Conservation (phyloP, 192 early-diverging fungal species). For the Podila verticillata region DNA sequence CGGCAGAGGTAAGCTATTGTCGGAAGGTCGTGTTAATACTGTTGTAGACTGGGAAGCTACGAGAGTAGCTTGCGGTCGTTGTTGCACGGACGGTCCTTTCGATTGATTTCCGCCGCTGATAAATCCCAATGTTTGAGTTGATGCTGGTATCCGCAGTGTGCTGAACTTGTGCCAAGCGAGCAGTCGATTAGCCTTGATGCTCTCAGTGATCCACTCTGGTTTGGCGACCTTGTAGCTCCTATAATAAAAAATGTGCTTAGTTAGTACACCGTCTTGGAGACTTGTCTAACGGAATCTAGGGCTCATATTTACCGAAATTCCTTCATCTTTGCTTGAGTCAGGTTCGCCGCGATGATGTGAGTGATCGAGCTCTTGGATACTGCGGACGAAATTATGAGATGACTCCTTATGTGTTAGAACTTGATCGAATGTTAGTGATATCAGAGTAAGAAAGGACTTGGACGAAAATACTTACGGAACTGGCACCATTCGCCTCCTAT, state of each 20-base stretch:
- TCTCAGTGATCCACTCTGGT: slow-evolving; percentile 84
- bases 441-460: not conserved
- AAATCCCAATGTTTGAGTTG: slow-evolving; percentile 17
- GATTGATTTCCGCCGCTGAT: not conserved
- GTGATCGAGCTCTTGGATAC: slow-evolving; percentile 71
- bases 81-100: slow-evolving; percentile 6
- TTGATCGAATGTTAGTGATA: not conserved
- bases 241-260: not conserved
- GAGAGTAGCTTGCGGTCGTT: not conserved
- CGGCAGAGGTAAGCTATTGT: not conserved
- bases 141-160: slow-evolving; percentile 22
- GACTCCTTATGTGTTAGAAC: not conserved
- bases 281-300: too few relatives aligned
- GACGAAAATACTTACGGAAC: slow-evolving; percentile 18
- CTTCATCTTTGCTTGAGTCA: slow-evolving; percentile 72
- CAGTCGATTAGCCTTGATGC: slow-evolving; percentile 61
- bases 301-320: slow-evolving; percentile 57
- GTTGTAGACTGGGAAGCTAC: not conserved
- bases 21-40: not conserved
- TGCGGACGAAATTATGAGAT: slow-evolving; percentile 10
- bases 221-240: slow-evolving; percentile 73
- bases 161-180: slow-evolving; percentile 77
- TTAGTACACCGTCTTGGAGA: not conserved
- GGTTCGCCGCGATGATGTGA: slow-evolving; percentile 73
- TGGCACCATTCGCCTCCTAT: slow-evolving; percentile 42